Evolutionary conservation across 1,139 yeast species (phyloP).

Genomic region (Yamadazyma taylorii): DNA sequence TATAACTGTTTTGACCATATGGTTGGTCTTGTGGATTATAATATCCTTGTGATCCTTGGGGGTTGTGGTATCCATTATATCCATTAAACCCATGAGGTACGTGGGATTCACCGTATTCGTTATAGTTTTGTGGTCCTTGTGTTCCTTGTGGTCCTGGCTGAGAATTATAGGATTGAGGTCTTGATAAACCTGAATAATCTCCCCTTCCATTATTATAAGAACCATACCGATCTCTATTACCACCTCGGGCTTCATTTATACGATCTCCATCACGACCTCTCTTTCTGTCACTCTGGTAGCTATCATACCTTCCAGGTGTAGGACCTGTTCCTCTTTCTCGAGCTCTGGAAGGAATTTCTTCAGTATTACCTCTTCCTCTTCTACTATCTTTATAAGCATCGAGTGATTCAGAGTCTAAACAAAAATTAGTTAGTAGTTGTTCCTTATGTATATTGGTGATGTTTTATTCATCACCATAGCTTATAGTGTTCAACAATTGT

Average conservation of each 20-base stretch:
- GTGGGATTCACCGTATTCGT: no score
- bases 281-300: conserved; percentile 1
- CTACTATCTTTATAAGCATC: conserved; percentile 15
- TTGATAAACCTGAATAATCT: background rate
- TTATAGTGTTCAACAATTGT: background rate
- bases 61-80: background rate
- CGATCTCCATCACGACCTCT: background rate
- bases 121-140: no score
- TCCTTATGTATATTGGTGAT: no score
- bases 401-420: conserved; percentile 8
- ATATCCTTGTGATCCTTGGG: background rate
- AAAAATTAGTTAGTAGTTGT: background rate
- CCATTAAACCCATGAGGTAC: background rate
- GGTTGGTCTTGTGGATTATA: background rate
- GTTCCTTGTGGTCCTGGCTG: no score
- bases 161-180: no score
- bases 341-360: conserved; percentile 5
- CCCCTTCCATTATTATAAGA: background rate
- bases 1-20: background rate
- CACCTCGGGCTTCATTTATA: no score
- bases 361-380: conserved; percentile 9
- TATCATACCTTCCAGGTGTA: conserved; percentile 1
- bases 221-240: no score
- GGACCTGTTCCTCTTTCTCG: conserved; percentile 8
- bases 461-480: background rate